Conservation (phyloP, 139 green algal genomes). For the Eudorina sp. region DNA sequence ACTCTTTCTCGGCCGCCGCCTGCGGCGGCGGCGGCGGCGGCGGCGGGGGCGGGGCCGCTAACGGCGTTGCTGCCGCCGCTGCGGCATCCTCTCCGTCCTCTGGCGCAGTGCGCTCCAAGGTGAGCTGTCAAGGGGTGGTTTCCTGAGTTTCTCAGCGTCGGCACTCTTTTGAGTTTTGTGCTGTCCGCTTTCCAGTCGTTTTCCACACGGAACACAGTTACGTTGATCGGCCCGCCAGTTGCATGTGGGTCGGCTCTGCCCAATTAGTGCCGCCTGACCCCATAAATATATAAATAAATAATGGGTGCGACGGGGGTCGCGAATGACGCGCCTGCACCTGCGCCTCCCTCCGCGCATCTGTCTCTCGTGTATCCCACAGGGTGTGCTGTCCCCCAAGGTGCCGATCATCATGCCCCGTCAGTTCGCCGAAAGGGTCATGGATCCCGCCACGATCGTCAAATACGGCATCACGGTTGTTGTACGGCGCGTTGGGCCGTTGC, state of each 20-base stretch:
- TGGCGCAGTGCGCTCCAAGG: conserved; percentile 22
- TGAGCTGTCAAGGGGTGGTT: background rate
- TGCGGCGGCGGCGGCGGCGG: background rate
- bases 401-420: conserved; percentile 44
- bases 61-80: background rate
- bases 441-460: conserved; percentile 32
- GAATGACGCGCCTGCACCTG: no score
- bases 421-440: conserved; percentile 40
- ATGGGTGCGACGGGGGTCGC: no score
- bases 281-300: no score
- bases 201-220: no score
- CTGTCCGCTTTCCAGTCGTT: no score
- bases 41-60: no score
- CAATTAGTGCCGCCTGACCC: no score
- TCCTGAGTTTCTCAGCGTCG: no score
- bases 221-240: no score
- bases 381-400: conserved; percentile 42
- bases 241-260: no score
- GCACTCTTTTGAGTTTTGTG: no score
- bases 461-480: conserved; percentile 33
- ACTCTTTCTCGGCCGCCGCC: background rate
- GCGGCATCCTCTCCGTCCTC: background rate
- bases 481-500: background rate
- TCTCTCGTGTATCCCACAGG: background rate
- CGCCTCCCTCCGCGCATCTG: no score